Conservation (phyloP, 257 asterid species). For the Knoxia roxburghii region DNA sequence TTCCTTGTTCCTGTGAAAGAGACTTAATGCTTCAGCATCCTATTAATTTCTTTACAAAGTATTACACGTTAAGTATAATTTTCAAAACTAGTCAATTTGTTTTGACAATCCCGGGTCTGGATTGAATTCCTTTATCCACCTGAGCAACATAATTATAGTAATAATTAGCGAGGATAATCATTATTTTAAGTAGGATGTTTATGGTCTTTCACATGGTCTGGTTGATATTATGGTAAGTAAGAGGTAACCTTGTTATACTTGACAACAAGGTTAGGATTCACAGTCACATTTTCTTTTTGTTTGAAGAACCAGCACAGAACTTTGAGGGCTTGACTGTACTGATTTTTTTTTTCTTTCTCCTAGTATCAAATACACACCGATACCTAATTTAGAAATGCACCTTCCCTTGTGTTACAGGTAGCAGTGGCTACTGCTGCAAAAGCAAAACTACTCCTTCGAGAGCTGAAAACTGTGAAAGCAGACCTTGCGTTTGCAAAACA, state of each 20-base stretch:
- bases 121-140: neutral
- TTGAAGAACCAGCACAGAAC: too few species aligned
- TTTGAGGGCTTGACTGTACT: too few species aligned
- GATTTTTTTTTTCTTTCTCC: too few species aligned
- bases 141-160: neutral
- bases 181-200: neutral
- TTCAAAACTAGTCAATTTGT: neutral
- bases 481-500: conserved; percentile 75
- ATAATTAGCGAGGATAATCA: neutral
- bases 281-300: too few species aligned
- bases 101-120: neutral
- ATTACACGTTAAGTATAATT: neutral
- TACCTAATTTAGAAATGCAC: neutral
- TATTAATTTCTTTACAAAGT: neutral
- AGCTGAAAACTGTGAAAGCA: conserved; percentile 81
- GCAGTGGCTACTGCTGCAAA: conserved; percentile 98
- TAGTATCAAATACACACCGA: conserved; percentile 26
- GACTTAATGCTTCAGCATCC: neutral
- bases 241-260: neutral
- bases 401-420: conserved; percentile 43
- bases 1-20: conserved; percentile 5
- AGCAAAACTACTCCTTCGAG: conserved; percentile 82
- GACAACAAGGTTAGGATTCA: too few species aligned
- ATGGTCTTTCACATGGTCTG: neutral
- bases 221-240: neutral